A percentile compares a stretch with the other conserved stretches of the same genome.
Evolutionary conservation across 1,284 basidiomycete species (phyloP).

Genomic region (Cerioporus squamosus): DNA sequence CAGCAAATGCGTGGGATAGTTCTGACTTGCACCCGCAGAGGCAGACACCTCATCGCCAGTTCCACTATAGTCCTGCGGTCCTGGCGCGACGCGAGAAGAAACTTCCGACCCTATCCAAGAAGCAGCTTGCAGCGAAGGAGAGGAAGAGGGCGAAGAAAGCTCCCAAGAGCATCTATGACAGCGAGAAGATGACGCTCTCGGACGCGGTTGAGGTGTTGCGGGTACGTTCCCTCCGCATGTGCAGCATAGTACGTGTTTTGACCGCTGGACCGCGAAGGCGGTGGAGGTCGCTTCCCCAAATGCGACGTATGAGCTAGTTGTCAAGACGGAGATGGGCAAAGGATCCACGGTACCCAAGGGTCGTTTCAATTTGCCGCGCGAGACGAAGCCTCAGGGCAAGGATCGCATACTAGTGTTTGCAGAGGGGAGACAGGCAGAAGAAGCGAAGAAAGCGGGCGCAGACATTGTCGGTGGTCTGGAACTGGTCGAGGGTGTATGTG

Average conservation of each 20-base stretch:
- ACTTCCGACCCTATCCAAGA: slow-evolving; percentile 60
- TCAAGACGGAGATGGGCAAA: slow-evolving; percentile 78
- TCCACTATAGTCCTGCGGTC: slow-evolving; percentile 52
- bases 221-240: slow-evolving; percentile 45
- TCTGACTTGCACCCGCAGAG: slow-evolving; percentile 12
- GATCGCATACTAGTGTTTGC: slow-evolving; percentile 89
- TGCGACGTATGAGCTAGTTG: slow-evolving; percentile 78
- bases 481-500: slow-evolving; percentile 76
- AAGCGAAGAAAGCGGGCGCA: slow-evolving; percentile 83
- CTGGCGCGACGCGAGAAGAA: slow-evolving; percentile 53
- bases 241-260: background rate
- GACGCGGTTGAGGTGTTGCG: slow-evolving; percentile 73
- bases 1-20: background rate
- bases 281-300: slow-evolving; percentile 78
- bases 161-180: slow-evolving; percentile 51
- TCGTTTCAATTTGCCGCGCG: slow-evolving; percentile 68
- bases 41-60: slow-evolving; percentile 41
- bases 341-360: slow-evolving; percentile 84
- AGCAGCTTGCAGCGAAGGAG: slow-evolving; percentile 62
- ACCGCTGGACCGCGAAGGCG: slow-evolving; percentile 50
- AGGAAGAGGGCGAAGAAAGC: slow-evolving; percentile 51
- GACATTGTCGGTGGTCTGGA: slow-evolving; percentile 88
- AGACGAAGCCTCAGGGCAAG: slow-evolving; percentile 72
- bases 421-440: slow-evolving; percentile 76
- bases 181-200: slow-evolving; percentile 63